A percentile compares a stretch with the other conserved stretches of the same genome.
These are phyloP conservation scores for Apodospora peruviana DNA, from an alignment of 495 filamentous ascomycete species.

Conservation along the genomic window DNA sequence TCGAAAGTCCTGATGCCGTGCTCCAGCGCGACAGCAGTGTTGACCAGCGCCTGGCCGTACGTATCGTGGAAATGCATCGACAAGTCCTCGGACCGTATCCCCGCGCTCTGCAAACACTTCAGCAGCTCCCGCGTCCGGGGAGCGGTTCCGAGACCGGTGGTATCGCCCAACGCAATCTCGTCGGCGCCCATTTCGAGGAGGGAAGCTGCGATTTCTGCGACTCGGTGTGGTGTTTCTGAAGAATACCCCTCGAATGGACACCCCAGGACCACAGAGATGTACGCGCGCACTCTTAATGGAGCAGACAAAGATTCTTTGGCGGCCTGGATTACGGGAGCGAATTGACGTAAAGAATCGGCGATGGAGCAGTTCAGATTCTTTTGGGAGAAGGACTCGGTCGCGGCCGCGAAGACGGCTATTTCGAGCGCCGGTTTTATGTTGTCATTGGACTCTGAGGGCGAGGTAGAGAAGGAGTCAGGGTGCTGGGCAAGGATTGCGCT, in stretches of 20 bases:
- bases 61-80: slow-evolving; percentile 97
- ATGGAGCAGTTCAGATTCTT: slow-evolving; percentile 91
- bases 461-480: slow-evolving; percentile 25
- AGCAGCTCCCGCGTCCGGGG: slow-evolving; percentile 69
- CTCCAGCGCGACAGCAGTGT: slow-evolving; percentile 80
- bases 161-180: slow-evolving; percentile 90
- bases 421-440: slow-evolving; percentile 55
- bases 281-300: slow-evolving; percentile 70
- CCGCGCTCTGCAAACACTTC: slow-evolving; percentile 64
- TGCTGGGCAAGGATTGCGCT: slow-evolving; percentile 35
- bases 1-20: slow-evolving; percentile 88
- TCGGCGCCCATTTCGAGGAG: slow-evolving; percentile 94
- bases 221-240: slow-evolving; percentile 67
- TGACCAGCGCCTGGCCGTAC: slow-evolving; percentile 90
- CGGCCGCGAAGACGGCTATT: slow-evolving; percentile 86
- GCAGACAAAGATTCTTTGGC: slow-evolving; percentile 51
- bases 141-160: slow-evolving; percentile 93
- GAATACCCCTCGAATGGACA: slow-evolving; percentile 92
- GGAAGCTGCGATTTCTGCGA: slow-evolving; percentile 75
- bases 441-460: slow-evolving; percentile 1
- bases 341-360: slow-evolving; percentile 69
- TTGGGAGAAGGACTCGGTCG: slow-evolving; percentile 85
- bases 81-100: slow-evolving; percentile 71
- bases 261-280: slow-evolving; percentile 89
- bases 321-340: slow-evolving; percentile 65